phyloP scores from a whole-genome alignment of 345 rosid genomes.

The Corymbia maculata region DNA sequence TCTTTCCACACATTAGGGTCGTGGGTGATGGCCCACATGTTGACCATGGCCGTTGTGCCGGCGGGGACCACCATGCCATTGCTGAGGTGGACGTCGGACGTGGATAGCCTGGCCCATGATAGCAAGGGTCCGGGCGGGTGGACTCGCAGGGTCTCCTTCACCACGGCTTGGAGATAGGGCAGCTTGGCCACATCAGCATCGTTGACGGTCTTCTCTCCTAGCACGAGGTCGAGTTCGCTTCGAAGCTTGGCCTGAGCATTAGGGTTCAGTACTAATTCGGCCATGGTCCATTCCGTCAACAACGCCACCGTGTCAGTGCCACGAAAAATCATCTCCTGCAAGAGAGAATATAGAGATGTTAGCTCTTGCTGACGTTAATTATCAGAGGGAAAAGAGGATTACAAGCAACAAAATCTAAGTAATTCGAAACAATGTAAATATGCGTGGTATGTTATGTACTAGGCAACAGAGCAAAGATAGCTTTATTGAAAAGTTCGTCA shows the following conservation, averaged over 20 bases:
- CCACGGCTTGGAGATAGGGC: constrained; percentile 28
- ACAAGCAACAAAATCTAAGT: not conserved
- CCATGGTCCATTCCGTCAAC: constrained; percentile 43
- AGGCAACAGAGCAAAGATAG: not conserved
- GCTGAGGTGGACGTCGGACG: constrained; percentile 37
- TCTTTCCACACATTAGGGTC: constrained; percentile 35
- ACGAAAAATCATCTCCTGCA: constrained; percentile 51
- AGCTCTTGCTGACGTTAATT: not conserved
- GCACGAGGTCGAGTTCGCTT: constrained; percentile 5
- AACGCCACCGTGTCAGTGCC: constrained; percentile 49
- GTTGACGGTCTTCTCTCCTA: not conserved
- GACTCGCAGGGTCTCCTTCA: constrained; percentile 40
- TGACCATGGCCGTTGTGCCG: constrained; percentile 43
- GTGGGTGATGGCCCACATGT: constrained; percentile 58
- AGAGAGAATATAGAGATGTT: not conserved
- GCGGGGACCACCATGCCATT: constrained; percentile 35
- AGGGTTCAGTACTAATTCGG: constrained; percentile 32
- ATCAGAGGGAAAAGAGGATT: not conserved
- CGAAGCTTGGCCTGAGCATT: constrained; percentile 18
- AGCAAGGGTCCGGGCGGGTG: constrained; percentile 54
- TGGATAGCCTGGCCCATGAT: constrained; percentile 51
- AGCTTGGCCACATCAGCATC: constrained; percentile 20
- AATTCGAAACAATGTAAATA: not conserved
- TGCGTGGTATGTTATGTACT: not conserved
- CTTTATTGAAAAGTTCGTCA: not conserved